Base-by-base conservation (phyloP, 225 moss, liverwort and hornwort genomes). In the Sphagnum contortum region DNA sequence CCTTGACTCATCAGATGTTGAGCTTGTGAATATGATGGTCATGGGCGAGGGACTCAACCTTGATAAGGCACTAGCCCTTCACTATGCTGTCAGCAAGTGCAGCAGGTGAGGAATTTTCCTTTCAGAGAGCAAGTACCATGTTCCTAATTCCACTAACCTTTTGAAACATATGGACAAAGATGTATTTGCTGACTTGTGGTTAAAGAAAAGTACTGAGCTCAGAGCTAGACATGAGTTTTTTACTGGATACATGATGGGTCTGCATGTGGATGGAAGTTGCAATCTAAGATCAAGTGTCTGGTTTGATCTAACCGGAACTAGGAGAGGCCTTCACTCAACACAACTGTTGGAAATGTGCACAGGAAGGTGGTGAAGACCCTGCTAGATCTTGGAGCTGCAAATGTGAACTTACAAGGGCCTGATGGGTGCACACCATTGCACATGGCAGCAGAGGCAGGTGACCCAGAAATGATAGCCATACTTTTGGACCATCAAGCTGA, bases 41-140 rank as follows among this genome's bases (percentile, higher is more conserved):
- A 87, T 87, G 87, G 87, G 84, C 12, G 87, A 87, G 71, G 87
- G 87, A 58, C 66, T 87, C 70, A 79, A 79, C 72, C 73, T 87
- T 56, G 87, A 87, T 44, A 84, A 75, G 75, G 81, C 84, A 5
- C 73, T 78, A 65, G 87, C 84, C 12, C 74, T 87, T 14, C 87
- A 87, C 71, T 87, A 87, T 57, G 84, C 81, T 55, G 84, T 84
- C 45, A 75, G 62, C 66, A 78, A 66, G 52, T 87, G 87, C 71
- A 81, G 87, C 81, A 85, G 78, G 84, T 73, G 71, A 49, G 50
- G 61, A 4, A 64, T 52, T 9, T 52, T 52, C 6, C 52, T 52
- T 5, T 52, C 6, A 9, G 9, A 6, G 6, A 52, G 6, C 7
- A 5, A 52, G 52, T 52, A 2, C 6, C 9, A 9, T 52, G 0